Conservation (phyloP, 305 asterid genomes). For the Fraxinus paxiana region DNA sequence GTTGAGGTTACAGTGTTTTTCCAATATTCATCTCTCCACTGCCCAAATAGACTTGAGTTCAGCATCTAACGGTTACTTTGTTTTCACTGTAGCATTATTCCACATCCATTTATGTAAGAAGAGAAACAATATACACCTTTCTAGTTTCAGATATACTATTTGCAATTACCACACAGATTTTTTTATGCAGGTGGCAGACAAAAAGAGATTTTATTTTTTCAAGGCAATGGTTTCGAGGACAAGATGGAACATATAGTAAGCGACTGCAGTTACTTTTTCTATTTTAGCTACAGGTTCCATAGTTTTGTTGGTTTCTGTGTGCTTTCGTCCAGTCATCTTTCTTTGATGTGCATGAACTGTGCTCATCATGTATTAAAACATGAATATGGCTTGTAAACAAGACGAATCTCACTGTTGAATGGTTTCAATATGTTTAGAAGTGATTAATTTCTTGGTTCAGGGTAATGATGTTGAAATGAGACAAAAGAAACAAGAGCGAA, state of each 20-base stretch:
- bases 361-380: constrained; percentile 17
- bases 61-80: constrained; percentile 8
- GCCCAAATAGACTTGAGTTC: constrained; percentile 5
- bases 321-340: constrained; percentile 10
- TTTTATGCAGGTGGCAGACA: constrained; percentile 75
- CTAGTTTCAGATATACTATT: constrained; percentile 18
- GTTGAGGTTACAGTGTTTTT: constrained; percentile 11
- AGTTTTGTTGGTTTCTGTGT: constrained; percentile 6
- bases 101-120: background rate
- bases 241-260: constrained; percentile 97
- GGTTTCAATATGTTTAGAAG: constrained; percentile 10
- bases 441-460: background rate
- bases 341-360: constrained; percentile 12
- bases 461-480: background rate
- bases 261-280: constrained; percentile 13
- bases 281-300: background rate
- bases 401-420: background rate
- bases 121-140: constrained; percentile 3
- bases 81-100: background rate
- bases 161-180: constrained; percentile 21
- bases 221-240: constrained; percentile 93
- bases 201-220: constrained; percentile 89
- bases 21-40: background rate
- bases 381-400: background rate
- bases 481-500: background rate